A percentile compares a stretch with the other conserved stretches of the same genome.
These are phyloP conservation scores for Penicillium sclerotigenum DNA, from an alignment of 2,329 filamentous ascomycete genomes.

Conservation along the genomic window DNA sequence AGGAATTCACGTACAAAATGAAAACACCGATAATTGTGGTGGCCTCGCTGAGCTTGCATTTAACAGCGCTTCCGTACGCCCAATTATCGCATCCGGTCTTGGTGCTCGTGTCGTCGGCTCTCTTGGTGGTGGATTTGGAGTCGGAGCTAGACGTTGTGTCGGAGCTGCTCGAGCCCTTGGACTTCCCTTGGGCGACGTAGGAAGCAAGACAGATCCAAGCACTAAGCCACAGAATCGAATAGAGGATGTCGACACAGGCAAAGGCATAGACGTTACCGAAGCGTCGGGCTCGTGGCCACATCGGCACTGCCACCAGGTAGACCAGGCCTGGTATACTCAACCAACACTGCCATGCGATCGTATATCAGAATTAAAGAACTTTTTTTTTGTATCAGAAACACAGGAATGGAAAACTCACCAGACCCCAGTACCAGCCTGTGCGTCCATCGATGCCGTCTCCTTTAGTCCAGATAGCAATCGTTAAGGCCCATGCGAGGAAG, in stretches of 20 bases:
- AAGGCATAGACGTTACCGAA: conserved; percentile 62
- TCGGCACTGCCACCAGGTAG: conserved; percentile 59
- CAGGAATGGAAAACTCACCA: conserved; percentile 44
- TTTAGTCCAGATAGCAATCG: conserved; percentile 58
- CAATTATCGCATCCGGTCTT: conserved; percentile 39
- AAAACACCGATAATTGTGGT: conserved; percentile 56
- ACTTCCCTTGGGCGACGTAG: conserved; percentile 56
- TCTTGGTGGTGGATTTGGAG: conserved; percentile 34
- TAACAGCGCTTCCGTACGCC: conserved; percentile 52
- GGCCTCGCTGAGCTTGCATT: conserved; percentile 57
- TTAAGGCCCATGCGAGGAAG: conserved; percentile 57
- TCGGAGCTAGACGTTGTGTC: conserved; percentile 31
- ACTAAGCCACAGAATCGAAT: conserved; percentile 57
- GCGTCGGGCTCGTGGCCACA: conserved; percentile 57
- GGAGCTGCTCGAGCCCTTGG: conserved; percentile 40
- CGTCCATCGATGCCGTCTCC: conserved; percentile 53
- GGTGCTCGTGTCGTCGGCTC: conserved; percentile 25
- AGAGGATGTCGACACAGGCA: conserved; percentile 54
- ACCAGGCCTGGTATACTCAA: conserved; percentile 56
- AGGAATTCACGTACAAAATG: conserved; percentile 50
- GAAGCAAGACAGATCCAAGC: conserved; percentile 56
- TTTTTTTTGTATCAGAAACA: background rate
- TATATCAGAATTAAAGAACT: background rate
- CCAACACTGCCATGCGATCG: conserved; percentile 50
- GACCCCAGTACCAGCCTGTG: conserved; percentile 55